Evolutionary conservation across 805 yeast species (phyloP), one percentile per base, ranked within the genome.

Genomic region (Ogataea saltuana): DNA sequence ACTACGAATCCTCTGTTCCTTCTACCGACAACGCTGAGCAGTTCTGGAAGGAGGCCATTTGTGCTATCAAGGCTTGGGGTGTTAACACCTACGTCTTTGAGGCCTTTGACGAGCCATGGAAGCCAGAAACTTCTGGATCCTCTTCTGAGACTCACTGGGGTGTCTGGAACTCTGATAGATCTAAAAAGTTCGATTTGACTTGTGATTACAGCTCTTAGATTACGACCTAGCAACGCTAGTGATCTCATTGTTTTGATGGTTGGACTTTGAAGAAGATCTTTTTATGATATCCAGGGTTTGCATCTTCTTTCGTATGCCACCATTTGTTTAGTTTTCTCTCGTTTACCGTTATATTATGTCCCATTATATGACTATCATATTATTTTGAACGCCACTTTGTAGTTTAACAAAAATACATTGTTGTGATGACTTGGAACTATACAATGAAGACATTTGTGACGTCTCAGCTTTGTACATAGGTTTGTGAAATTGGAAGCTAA

Each of bases 41-140:
- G 55, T 91, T 76, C 80, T 91, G 93, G 95, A 78, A 83, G 67
- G 80, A 88, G 59, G 95, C 88, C 53, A 72, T 91, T 57, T 90
- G 97, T 72, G 96, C 89, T 50, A 81, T 90, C 64, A 85, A 96
- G 75, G 96, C 83, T 45, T 88, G 96, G 96, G 97, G 97, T 67
- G 72, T 91, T 61, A 88, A 91, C 67, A 91, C 90, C 39, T 80
- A 88, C 61, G 91, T 81, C 29, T 91, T 91, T 63, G 98, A 91
- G 77, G 97, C 96, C 34, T 85, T 84, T 57, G 98, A 91, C 66
- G 98, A 91, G 76, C 76, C 85, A 49, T 91, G 97, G 96, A 91
- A 91, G 76, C 96, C 97, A 58, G 79, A 79, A 64, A 81, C 95
- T 46, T 83, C 93, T 45, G 95, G 90, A 57, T 81, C 89, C 48